These are phyloP conservation scores for Cunninghamia lanceolata DNA, from an alignment of 75 land plant genomes.

Conservation along the genomic window DNA sequence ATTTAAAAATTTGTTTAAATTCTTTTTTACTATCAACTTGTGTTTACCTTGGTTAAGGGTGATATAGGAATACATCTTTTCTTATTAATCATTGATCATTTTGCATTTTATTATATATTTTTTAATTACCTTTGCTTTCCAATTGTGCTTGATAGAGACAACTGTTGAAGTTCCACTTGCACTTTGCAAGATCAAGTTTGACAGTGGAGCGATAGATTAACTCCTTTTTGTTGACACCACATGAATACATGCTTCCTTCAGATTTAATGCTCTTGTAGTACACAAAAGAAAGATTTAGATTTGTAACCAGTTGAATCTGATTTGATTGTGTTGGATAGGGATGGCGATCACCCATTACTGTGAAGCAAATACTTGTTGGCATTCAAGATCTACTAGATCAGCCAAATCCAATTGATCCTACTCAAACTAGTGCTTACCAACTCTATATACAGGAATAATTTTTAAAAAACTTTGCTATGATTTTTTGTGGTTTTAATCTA, in stretches of 20 bases:
- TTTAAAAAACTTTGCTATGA: background rate
- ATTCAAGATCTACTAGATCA: conserved; percentile 92
- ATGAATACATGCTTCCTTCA: conserved; percentile 38
- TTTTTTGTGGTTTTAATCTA: too few species aligned
- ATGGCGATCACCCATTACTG: conserved; percentile 96
- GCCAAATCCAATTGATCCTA: conserved; percentile 91
- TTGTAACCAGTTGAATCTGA: background rate
- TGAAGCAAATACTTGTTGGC: conserved; percentile 92
- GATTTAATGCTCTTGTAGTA: conserved; percentile 58
- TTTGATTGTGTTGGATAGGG: conserved; percentile 40
- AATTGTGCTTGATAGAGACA: conserved; percentile 58
- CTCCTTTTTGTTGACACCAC: conserved; percentile 51
- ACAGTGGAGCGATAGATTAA: conserved; percentile 60
- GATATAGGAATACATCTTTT: too few species aligned
- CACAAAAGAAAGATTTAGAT: conserved; percentile 28
- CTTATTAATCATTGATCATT: too few species aligned
- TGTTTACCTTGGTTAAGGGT: too few species aligned
- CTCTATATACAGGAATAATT: conserved; percentile 68
- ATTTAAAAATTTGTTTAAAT: background rate
- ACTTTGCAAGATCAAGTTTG: conserved; percentile 57
- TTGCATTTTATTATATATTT: too few species aligned
- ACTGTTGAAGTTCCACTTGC: conserved; percentile 89
- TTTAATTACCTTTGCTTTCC: background rate
- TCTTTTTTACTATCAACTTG: background rate
- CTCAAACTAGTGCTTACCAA: conserved; percentile 84